A percentile compares a stretch with the other conserved stretches of the same genome.
phyloP scores from a whole-genome alignment of 2,329 filamentous ascomycete genomes.

The Trichoderma lentiforme region DNA sequence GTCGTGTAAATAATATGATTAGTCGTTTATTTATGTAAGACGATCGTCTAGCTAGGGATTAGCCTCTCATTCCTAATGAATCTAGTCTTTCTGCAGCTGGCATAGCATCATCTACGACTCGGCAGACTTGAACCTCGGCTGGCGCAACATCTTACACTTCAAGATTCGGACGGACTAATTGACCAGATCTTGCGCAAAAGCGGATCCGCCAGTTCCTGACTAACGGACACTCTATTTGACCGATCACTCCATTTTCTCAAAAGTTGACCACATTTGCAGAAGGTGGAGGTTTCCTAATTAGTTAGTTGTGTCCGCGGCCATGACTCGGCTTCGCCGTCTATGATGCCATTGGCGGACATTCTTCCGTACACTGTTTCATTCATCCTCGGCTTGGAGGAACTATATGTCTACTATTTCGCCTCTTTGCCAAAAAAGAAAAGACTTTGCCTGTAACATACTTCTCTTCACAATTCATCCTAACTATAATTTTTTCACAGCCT shows the following conservation, averaged over 20 bases:
- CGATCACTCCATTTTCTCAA: background rate
- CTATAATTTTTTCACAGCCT: background rate
- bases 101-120: background rate
- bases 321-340: background rate
- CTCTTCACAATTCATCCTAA: background rate
- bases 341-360: background rate
- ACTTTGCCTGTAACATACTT: background rate
- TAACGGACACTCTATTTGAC: background rate
- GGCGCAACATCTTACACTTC: background rate
- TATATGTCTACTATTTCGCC: background rate
- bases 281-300: slow-evolving; percentile 2
- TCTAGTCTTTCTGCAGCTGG: background rate
- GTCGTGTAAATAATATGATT: background rate
- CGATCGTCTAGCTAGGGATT: background rate
- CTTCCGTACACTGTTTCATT: background rate
- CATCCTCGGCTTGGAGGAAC: background rate
- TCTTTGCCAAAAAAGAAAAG: background rate
- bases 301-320: background rate
- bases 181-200: background rate
- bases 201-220: background rate
- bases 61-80: background rate
- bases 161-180: background rate
- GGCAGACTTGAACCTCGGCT: background rate
- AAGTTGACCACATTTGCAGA: background rate
- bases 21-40: background rate